Conservation (phyloP, 2,329 filamentous ascomycete genomes). For the Diaporthe vaccinii region DNA sequence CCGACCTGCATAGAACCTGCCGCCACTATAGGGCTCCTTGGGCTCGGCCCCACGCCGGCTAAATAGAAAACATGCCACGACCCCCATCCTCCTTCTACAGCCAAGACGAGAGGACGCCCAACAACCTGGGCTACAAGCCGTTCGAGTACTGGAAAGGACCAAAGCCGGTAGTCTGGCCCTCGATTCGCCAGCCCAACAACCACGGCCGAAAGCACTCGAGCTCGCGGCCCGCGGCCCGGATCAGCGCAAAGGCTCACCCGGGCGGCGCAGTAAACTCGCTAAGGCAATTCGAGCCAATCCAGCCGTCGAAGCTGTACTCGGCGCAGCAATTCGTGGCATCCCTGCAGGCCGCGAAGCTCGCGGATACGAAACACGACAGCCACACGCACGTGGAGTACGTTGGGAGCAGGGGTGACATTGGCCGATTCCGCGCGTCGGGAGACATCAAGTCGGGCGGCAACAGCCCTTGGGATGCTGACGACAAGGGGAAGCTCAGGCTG, state of each 20-base stretch:
- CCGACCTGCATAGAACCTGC: slow-evolving; percentile 8
- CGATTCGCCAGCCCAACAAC: slow-evolving; percentile 30
- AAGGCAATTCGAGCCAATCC: slow-evolving; percentile 30
- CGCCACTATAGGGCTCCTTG: slow-evolving; percentile 4
- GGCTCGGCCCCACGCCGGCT: slow-evolving; percentile 29
- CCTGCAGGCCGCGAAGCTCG: slow-evolving; percentile 25
- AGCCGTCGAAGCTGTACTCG: slow-evolving; percentile 29
- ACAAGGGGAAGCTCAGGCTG: slow-evolving; percentile 16
- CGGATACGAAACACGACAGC: slow-evolving; percentile 32
- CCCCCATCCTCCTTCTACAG: slow-evolving; percentile 32
- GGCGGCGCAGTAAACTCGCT: slow-evolving; percentile 1
- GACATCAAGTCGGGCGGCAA: slow-evolving; percentile 9
- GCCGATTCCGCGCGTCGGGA: slow-evolving; percentile 10
- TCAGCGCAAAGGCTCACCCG: neutral
- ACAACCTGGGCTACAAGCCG: slow-evolving; percentile 44
- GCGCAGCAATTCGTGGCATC: slow-evolving; percentile 19
- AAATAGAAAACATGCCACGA: slow-evolving; percentile 26
- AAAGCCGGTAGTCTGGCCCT: slow-evolving; percentile 38
- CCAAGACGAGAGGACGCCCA: slow-evolving; percentile 29
- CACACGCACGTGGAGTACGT: slow-evolving; percentile 31
- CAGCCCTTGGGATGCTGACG: slow-evolving; percentile 16
- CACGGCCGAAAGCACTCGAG: slow-evolving; percentile 25
- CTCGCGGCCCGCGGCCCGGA: slow-evolving; percentile 3
- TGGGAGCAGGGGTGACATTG: slow-evolving; percentile 6
- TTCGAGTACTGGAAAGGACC: slow-evolving; percentile 48